These are phyloP conservation scores for Kodamaea jinghongensis DNA, from an alignment of 805 yeast species.

Conservation along the genomic window DNA sequence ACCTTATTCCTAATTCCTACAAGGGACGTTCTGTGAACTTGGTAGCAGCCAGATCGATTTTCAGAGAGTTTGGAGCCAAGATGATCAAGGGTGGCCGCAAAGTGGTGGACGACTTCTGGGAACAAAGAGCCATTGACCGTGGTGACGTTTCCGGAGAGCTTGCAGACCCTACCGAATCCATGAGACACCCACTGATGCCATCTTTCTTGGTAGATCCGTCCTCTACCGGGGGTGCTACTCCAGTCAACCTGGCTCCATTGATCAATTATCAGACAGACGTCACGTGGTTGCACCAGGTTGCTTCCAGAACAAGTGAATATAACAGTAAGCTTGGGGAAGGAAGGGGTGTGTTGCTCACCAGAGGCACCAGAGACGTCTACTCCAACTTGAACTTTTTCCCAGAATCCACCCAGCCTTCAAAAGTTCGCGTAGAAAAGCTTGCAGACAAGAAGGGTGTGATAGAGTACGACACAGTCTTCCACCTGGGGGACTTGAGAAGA, in stretches of 20 bases:
- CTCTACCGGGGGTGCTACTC: slow-evolving; percentile 22
- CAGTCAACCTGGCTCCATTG: slow-evolving; percentile 41
- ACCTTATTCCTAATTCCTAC: slow-evolving; percentile 82
- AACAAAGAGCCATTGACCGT: slow-evolving; percentile 51
- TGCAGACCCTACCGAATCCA: slow-evolving; percentile 61
- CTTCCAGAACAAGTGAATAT: slow-evolving; percentile 69
- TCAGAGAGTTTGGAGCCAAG: slow-evolving; percentile 87
- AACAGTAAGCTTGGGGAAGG: slow-evolving; percentile 60
- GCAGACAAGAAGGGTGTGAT: slow-evolving; percentile 30
- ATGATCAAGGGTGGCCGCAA: slow-evolving; percentile 77
- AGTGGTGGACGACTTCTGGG: slow-evolving; percentile 87
- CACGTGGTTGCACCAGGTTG: slow-evolving; percentile 84
- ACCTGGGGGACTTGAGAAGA: slow-evolving; percentile 45
- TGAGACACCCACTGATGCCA: slow-evolving; percentile 18
- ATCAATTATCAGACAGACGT: slow-evolving; percentile 53
- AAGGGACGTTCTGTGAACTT: slow-evolving; percentile 87
- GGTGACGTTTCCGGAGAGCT: slow-evolving; percentile 70
- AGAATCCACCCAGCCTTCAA: slow-evolving; percentile 66
- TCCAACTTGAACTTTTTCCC: slow-evolving; percentile 83
- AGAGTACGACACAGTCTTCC: slow-evolving; percentile 44
- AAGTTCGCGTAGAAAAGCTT: slow-evolving; percentile 27
- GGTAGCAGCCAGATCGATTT: slow-evolving; percentile 87
- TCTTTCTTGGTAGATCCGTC: slow-evolving; percentile 13
- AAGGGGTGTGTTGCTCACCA: slow-evolving; percentile 51
- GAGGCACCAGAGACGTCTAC: slow-evolving; percentile 75